phyloP scores from a whole-genome alignment of 2,329 filamentous ascomycete species.

The Diaporthe aspalathi region DNA sequence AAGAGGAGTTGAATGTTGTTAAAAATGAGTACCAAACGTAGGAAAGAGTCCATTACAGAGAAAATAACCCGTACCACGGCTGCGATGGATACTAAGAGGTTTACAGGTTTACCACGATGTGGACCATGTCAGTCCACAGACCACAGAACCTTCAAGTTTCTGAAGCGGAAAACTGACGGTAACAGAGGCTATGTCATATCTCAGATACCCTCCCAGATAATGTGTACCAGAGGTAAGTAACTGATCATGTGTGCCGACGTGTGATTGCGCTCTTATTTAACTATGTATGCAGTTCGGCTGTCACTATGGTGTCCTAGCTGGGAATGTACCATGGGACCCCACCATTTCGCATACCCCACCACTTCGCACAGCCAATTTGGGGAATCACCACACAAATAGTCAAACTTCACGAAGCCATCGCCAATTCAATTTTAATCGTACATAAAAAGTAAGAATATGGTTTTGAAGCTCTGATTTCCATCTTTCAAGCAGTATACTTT shows the following conservation, averaged over 20 bases:
- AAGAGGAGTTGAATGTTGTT: slow-evolving; percentile 41
- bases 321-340: no score
- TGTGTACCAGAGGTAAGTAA: slow-evolving; percentile 37
- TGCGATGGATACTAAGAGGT: background rate
- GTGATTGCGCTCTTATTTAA: no score
- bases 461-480: no score
- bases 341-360: no score
- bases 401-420: no score
- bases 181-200: slow-evolving; percentile 39
- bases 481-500: no score
- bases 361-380: no score
- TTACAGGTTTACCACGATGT: slow-evolving; percentile 38
- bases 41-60: background rate
- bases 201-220: slow-evolving; percentile 40
- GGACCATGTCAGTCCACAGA: slow-evolving; percentile 35
- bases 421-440: no score
- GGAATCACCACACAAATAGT: no score
- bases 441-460: no score
- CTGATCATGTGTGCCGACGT: no score
- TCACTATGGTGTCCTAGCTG: slow-evolving; percentile 40
- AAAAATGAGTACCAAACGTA: slow-evolving; percentile 39
- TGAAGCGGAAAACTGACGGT: background rate
- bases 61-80: no score
- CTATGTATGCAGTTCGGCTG: slow-evolving; percentile 31
- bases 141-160: accelerated